Percentiles rank a stretch among this genome's conserved stretches.
Evolutionary conservation across 2,329 filamentous ascomycete species (phyloP).

Genomic region (Geosmithia flava): DNA sequence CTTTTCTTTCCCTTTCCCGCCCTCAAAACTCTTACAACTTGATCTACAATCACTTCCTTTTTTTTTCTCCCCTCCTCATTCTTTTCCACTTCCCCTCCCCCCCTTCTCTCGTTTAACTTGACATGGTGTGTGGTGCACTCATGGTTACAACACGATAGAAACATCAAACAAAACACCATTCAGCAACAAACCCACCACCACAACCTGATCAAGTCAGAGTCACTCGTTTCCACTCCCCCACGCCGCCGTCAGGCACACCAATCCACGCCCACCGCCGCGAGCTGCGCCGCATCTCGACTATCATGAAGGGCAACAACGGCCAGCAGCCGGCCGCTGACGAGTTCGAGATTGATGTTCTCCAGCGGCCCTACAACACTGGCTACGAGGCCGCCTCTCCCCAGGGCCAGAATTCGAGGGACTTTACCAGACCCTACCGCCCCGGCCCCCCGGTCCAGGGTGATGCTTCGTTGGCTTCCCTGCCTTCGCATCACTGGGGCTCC

Average conservation of each 20-base stretch:
- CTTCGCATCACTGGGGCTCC: conserved; percentile 3
- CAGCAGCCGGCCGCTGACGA: conserved; percentile 4
- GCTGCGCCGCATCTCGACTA: background rate
- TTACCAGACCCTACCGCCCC: conserved; percentile 1
- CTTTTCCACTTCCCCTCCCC: too few relatives aligned
- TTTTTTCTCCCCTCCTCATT: background rate
- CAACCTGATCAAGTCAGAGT: background rate
- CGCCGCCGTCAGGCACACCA: background rate
- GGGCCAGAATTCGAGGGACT: background rate
- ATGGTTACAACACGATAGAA: background rate
- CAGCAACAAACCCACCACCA: background rate
- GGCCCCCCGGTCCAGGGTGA: background rate
- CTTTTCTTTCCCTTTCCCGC: background rate
- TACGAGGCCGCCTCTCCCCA: background rate
- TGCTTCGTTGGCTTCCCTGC: background rate
- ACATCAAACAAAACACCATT: background rate
- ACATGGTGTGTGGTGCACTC: background rate
- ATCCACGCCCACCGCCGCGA: background rate
- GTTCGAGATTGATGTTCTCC: conserved; percentile 7
- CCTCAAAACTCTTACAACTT: background rate
- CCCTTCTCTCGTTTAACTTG: background rate
- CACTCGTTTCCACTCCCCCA: background rate
- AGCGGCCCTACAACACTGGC: background rate
- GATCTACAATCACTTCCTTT: background rate
- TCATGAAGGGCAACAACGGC: background rate